These are phyloP conservation scores for Physcomitrium patens DNA, from an alignment of 225 moss, liverwort and hornwort species.

Conservation along the genomic window DNA sequence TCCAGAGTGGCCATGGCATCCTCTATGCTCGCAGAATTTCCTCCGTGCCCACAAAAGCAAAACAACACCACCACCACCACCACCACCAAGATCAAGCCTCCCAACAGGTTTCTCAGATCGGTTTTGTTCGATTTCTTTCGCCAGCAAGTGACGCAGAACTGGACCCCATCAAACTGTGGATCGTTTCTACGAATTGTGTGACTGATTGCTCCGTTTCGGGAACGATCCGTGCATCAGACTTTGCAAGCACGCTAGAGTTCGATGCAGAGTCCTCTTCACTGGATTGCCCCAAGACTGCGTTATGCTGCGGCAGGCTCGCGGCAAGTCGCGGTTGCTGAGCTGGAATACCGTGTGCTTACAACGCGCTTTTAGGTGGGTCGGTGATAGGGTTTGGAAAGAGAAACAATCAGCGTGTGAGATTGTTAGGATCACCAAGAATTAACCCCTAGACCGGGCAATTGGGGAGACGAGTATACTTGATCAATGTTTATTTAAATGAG, in stretches of 20 bases:
- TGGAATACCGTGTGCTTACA: background rate
- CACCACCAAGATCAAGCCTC: background rate
- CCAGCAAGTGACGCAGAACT: background rate
- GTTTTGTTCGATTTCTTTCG: background rate
- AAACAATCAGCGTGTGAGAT: too few species aligned
- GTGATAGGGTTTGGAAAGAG: too few species aligned
- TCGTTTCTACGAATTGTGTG: background rate
- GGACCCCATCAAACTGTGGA: too few species aligned
- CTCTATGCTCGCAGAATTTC: background rate
- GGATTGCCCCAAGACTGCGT: background rate
- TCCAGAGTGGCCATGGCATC: constrained; percentile 26
- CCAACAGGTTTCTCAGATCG: background rate
- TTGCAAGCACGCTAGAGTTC: constrained; percentile 4
- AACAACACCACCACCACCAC: too few species aligned
- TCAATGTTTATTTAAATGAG: too few species aligned
- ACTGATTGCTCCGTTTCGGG: background rate
- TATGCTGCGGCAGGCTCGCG: too few species aligned
- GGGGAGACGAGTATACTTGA: too few species aligned
- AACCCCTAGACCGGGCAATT: too few species aligned
- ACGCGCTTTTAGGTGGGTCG: too few species aligned
- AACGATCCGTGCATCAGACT: background rate
- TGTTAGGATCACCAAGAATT: too few species aligned
- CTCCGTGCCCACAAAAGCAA: background rate
- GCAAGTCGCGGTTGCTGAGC: background rate
- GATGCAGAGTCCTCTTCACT: background rate